These are phyloP conservation scores for Leccinum subrobustum DNA, from an alignment of 1,284 basidiomycete genomes.

Conservation along the genomic window DNA sequence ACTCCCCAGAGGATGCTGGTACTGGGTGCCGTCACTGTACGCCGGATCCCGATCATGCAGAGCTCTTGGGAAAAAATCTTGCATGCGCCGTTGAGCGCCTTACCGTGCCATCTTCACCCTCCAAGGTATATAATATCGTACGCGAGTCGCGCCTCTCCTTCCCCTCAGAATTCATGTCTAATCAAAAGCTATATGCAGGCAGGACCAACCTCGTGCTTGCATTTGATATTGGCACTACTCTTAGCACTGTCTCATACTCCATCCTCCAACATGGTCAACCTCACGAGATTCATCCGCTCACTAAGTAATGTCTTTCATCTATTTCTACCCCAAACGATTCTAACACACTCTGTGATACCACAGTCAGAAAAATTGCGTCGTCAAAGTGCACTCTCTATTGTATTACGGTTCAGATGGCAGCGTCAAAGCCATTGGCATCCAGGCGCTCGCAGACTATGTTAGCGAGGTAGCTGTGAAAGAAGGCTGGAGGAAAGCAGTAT, in stretches of 20 bases:
- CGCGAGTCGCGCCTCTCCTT: no score
- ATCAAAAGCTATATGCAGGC: background rate
- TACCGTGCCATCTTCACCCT: no score
- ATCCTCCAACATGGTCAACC: background rate
- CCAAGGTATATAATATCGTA: no score
- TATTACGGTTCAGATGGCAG: background rate
- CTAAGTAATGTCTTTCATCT: background rate
- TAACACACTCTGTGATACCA: background rate
- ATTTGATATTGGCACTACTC: background rate
- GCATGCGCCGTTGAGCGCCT: no score
- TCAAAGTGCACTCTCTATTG: background rate
- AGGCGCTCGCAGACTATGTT: background rate
- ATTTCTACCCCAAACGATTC: background rate
- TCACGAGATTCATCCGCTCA: background rate
- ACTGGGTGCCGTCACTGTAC: no score
- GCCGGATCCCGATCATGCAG: no score
- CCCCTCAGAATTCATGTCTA: background rate
- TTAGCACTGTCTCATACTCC: background rate
- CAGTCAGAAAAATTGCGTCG: background rate
- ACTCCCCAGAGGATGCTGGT: no score
- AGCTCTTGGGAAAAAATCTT: no score
- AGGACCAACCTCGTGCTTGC: background rate
- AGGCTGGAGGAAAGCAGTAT: background rate
- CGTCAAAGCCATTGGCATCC: background rate
- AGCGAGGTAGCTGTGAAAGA: background rate